phyloP scores from a whole-genome alignment of 805 yeast genomes.

The Yamadazyma takamatsuzukensis region DNA sequence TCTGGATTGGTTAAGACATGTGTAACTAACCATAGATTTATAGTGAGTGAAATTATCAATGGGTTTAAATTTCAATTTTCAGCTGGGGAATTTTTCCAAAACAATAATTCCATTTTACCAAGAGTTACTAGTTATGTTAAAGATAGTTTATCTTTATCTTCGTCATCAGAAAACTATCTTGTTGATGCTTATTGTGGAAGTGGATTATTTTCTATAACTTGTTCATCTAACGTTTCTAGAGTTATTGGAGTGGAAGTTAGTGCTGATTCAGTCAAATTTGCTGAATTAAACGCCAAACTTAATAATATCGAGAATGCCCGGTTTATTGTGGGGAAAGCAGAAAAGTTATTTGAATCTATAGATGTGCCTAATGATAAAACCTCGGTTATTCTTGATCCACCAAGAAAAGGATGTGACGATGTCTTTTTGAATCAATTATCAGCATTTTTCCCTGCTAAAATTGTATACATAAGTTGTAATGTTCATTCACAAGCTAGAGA shows the following conservation, averaged over 20 bases:
- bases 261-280: constrained; percentile 87
- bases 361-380: constrained; percentile 75
- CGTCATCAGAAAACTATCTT: constrained; percentile 52
- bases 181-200: constrained; percentile 97
- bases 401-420: constrained; percentile 94
- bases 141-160: constrained; percentile 44
- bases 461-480: constrained; percentile 95
- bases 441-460: constrained; percentile 75
- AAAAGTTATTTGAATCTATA: constrained; percentile 74
- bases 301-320: constrained; percentile 76
- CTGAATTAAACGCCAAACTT: constrained; percentile 70
- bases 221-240: constrained; percentile 73
- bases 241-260: constrained; percentile 94
- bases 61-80: constrained; percentile 81
- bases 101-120: constrained; percentile 88
- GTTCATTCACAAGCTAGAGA: constrained; percentile 98
- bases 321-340: constrained; percentile 91
- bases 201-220: constrained; percentile 86
- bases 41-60: constrained; percentile 71
- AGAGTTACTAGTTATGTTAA: constrained; percentile 77
- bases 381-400: constrained; percentile 92
- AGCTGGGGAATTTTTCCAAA: constrained; percentile 96
- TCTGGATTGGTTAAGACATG: constrained; percentile 56
- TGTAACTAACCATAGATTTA: constrained; percentile 72
- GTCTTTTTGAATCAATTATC: constrained; percentile 82